Percentiles rank a stretch among this genome's conserved stretches.
phyloP scores from a whole-genome alignment of 495 filamentous ascomycete genomes.

The Penicillium lagena region DNA sequence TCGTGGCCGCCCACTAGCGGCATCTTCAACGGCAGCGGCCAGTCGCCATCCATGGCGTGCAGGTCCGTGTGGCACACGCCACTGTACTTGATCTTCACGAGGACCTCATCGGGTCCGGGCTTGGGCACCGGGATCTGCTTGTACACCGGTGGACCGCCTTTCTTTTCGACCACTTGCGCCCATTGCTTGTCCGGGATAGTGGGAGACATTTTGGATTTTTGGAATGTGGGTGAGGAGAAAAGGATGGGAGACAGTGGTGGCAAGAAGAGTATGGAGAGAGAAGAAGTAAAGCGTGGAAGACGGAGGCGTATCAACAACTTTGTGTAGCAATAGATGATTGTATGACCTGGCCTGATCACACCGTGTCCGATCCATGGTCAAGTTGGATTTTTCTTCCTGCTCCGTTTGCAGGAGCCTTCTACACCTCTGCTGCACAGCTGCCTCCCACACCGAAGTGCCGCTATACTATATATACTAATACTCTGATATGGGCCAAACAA shows the following conservation, averaged over 20 bases:
- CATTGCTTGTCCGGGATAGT: constrained; percentile 66
- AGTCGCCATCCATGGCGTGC: constrained; percentile 80
- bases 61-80: constrained; percentile 87
- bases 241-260: neutral
- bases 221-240: neutral
- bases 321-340: neutral
- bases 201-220: constrained; percentile 8
- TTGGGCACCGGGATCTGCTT: constrained; percentile 72
- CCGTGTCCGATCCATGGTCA: too few species aligned
- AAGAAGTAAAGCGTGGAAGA: neutral
- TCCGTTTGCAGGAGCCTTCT: too few species aligned
- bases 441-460: too few species aligned
- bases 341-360: too few species aligned
- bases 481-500: too few species aligned
- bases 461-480: too few species aligned
- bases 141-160: constrained; percentile 65
- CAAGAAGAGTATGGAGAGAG: neutral
- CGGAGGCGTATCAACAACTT: neutral
- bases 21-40: constrained; percentile 72
- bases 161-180: constrained; percentile 79
- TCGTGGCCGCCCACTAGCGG: constrained; percentile 85
- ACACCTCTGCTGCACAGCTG: too few species aligned
- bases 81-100: constrained; percentile 82
- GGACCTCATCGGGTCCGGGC: constrained; percentile 78
- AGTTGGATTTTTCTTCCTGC: too few species aligned